phyloP scores from a whole-genome alignment of 2,329 filamentous ascomycete species.

The Aspergillus sp. region DNA sequence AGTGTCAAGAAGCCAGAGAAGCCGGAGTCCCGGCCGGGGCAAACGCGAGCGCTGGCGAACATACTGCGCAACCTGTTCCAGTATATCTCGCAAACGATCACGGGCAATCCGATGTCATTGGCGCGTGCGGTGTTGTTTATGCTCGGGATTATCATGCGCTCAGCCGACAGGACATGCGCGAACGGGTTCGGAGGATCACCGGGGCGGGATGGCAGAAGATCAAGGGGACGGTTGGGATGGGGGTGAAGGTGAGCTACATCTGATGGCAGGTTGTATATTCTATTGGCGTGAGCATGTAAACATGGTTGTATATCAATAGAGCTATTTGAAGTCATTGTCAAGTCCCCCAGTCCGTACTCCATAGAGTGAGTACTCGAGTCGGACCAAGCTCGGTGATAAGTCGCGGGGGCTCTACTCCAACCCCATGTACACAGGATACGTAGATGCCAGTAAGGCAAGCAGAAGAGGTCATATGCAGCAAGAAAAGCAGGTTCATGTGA shows the following conservation, averaged over 20 bases:
- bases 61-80: constrained; percentile 42
- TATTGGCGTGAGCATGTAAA: constrained; percentile 7
- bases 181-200: constrained; percentile 61
- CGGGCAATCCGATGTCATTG: constrained; percentile 46
- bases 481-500: too few relatives aligned
- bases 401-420: too few relatives aligned
- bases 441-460: too few relatives aligned
- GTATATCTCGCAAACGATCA: constrained; percentile 43
- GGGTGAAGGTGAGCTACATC: constrained; percentile 94
- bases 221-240: constrained; percentile 81
- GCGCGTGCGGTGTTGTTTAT: constrained; percentile 66
- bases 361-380: too few relatives aligned
- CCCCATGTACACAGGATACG: too few relatives aligned
- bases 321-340: too few relatives aligned
- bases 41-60: constrained; percentile 36
- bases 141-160: constrained; percentile 66
- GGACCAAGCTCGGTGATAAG: too few relatives aligned
- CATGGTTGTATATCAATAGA: too few relatives aligned
- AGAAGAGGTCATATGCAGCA: too few relatives aligned
- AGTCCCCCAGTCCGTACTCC: too few relatives aligned
- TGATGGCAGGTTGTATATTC: constrained; percentile 29
- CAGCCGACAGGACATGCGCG: constrained; percentile 63
- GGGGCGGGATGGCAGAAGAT: constrained; percentile 70
- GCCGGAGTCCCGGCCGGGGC: constrained; percentile 22
- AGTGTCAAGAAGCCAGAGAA: constrained; percentile 31